phyloP scores from a whole-genome alignment of 345 rosid species.

The Raphanus raphanistrum region DNA sequence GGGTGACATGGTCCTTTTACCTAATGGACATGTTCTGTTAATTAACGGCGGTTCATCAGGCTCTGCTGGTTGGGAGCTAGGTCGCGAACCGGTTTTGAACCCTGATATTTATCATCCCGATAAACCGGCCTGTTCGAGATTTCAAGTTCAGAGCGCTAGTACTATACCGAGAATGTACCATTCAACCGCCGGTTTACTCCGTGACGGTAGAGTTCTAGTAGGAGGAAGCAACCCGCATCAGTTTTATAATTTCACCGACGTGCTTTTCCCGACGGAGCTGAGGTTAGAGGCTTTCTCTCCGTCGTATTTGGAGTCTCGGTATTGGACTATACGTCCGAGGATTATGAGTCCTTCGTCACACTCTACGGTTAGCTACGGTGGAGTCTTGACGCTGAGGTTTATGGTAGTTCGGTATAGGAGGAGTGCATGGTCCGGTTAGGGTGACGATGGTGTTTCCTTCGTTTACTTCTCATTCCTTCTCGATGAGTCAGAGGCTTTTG shows the following conservation, averaged over 20 bases:
- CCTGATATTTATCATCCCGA: constrained; percentile 48
- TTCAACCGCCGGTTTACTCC: constrained; percentile 56
- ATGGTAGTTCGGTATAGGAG: constrained; percentile 29
- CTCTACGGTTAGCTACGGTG: constrained; percentile 37
- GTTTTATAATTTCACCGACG: constrained; percentile 53
- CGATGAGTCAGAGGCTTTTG: constrained; percentile 66
- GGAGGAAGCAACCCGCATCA: constrained; percentile 71
- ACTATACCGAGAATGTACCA: constrained; percentile 65
- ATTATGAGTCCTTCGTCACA: constrained; percentile 35
- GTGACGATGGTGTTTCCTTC: constrained; percentile 57
- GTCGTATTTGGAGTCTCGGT: constrained; percentile 45
- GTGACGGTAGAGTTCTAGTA: constrained; percentile 61
- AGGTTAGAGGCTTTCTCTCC: constrained; percentile 64
- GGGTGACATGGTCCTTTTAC: constrained; percentile 70
- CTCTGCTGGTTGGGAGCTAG: constrained; percentile 53
- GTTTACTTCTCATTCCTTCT: constrained; percentile 63
- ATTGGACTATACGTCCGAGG: constrained; percentile 43
- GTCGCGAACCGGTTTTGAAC: constrained; percentile 47
- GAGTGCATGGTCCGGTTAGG: constrained; percentile 25
- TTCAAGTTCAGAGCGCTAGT: constrained; percentile 44
- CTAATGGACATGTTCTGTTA: constrained; percentile 57
- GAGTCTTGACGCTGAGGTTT: constrained; percentile 40
- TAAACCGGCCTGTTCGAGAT: constrained; percentile 44
- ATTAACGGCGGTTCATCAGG: constrained; percentile 61
- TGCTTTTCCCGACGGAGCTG: constrained; percentile 61